These are phyloP conservation scores for Pyrus betulifolia DNA, from an alignment of 306 rosid genomes.

Conservation along the genomic window DNA sequence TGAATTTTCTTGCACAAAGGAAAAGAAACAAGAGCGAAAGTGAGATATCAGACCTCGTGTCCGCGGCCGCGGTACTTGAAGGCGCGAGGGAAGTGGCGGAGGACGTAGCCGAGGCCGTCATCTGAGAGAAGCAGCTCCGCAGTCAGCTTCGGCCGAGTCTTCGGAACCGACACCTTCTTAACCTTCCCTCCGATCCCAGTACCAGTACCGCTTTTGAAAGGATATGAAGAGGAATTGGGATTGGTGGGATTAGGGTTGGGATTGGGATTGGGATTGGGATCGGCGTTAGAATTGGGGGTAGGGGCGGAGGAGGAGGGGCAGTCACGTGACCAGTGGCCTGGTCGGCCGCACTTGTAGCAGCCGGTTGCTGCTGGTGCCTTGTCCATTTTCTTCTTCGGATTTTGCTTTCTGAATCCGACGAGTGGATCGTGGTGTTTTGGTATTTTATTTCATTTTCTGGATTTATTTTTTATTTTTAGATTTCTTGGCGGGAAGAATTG, in stretches of 20 bases:
- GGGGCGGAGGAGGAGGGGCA: constrained; percentile 65
- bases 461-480: not conserved
- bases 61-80: constrained; percentile 86
- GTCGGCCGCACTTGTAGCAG: constrained; percentile 91
- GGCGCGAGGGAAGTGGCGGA: constrained; percentile 79
- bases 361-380: constrained; percentile 64
- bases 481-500: not conserved
- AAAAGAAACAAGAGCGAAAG: not conserved
- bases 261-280: constrained; percentile 16
- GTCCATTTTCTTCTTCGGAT: not conserved
- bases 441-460: not conserved
- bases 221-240: constrained; percentile 21
- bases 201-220: constrained; percentile 2
- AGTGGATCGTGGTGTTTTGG: not conserved
- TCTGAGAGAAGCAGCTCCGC: constrained; percentile 79
- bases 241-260: constrained; percentile 13
- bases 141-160: constrained; percentile 74
- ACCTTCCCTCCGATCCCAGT: constrained; percentile 21
- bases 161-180: constrained; percentile 49
- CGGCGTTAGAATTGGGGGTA: constrained; percentile 9
- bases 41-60: constrained; percentile 48
- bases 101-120: constrained; percentile 88
- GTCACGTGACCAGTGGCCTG: constrained; percentile 99
- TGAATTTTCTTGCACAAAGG: not conserved
- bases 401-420: not conserved